Evolutionary conservation across 2,329 filamentous ascomycete genomes (phyloP), one percentile per base, ranked within the genome.

Genomic region (Diaporthe vaccinii): DNA sequence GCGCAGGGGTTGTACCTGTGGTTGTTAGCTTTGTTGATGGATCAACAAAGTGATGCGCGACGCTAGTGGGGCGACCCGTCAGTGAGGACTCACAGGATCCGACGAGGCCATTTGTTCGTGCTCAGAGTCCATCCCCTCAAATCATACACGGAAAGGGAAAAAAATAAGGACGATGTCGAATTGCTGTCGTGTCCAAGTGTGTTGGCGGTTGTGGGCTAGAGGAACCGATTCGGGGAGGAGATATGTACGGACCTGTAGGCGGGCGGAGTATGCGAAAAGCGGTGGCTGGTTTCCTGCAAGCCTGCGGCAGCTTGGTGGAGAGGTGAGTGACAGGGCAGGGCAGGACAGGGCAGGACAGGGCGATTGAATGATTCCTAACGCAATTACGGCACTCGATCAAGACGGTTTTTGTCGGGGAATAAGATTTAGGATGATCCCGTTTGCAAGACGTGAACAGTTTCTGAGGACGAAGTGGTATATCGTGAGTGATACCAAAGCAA

Each of bases 1-100:
- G 85, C 93, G 93, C 86, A 96, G 86, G 81, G 94, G 94, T 84
- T 93, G 92, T 80, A 95, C 91, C 92, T 95, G 83, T 61, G 65
- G 72, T 46, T 61, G 76, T 77, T 55, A 74, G 73, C 25, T 46
- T 61, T 53, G 46, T 67, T 69, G 61, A 67, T 59, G 59, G 71
- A 65, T 73, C 71, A 73, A 73, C 71, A 73, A 31, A 44, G 71
- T 57, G 57, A 62, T 68, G 46, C 49, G 65, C 49, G 65, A 55
- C 49, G 65, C 65, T 69, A 69, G 65, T 73, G 71, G 71, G 71
- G 46, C 41, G 39, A 25, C 44, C 41, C 34, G 51, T 53, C 71
- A 73, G 51, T 55, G 31, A 59, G 34, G 62, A 74, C 75, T 68
- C 67, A 76, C 75, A 57, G 75, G 58, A 68, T 72, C 72, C 53